Conservation (phyloP, 176 grass and related monocot genomes). For the Cenchrus purpureus region DNA sequence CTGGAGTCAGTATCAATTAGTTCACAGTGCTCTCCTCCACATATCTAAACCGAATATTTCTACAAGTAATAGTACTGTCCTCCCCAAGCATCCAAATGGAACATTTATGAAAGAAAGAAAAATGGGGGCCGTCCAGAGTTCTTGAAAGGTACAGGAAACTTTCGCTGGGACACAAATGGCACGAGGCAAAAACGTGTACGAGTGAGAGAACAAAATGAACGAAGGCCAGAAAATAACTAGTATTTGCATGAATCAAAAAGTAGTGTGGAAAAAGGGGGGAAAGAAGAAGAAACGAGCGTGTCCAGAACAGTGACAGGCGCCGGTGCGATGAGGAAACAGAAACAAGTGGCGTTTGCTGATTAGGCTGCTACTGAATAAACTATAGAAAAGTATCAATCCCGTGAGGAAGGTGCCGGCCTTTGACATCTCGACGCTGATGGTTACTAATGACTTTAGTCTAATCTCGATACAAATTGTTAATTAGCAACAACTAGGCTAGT, state of each 20-base stretch:
- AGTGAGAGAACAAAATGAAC: not conserved
- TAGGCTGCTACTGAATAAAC: conserved; percentile 31
- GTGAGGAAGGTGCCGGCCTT: conserved; percentile 41
- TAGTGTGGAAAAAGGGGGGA: no score
- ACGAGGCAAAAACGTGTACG: not conserved
- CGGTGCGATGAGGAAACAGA: not conserved
- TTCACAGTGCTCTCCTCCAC: not conserved
- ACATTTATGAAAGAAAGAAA: conserved; percentile 2
- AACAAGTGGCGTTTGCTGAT: conserved; percentile 43
- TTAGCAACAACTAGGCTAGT: not conserved
- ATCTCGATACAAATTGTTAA: conserved; percentile 2
- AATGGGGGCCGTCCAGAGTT: not conserved
- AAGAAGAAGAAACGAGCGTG: not conserved
- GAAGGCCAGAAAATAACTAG: not conserved
- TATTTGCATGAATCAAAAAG: not conserved
- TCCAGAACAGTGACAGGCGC: not conserved
- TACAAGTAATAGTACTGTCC: not conserved
- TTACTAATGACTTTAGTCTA: conserved; percentile 24
- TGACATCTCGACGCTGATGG: conserved; percentile 22
- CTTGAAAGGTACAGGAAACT: conserved; percentile 13
- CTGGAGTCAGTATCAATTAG: conserved; percentile 1
- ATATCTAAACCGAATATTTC: not conserved
- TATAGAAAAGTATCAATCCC: not conserved
- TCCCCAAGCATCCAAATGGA: not conserved
- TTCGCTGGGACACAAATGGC: conserved; percentile 11